Evolutionary conservation across 495 filamentous ascomycete species (phyloP), one percentile per base, ranked within the genome.

Genomic region (Penicillium cosmopolitanum): DNA sequence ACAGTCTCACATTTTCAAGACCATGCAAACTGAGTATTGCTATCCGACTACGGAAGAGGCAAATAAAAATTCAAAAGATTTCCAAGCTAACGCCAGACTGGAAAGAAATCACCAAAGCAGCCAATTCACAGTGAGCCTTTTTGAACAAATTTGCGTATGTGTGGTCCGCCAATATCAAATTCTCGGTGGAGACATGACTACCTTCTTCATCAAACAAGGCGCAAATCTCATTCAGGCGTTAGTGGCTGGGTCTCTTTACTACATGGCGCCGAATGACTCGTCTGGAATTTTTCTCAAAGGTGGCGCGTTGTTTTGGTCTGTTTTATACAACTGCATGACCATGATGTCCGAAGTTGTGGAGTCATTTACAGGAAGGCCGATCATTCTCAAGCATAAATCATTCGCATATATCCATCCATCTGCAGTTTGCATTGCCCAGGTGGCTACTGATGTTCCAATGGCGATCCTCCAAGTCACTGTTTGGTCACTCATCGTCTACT

Each of bases 401-500:
- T 92, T 91, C 68, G 86, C 86, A 25, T 87, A 91, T 63, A 91
- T 89, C 71, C 83, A 89, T 10, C 90, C 90, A 3, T 82, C 87
- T 4, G 89, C 90, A 7, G 87, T 86, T 46, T 86, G 84, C 25
- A 77, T 95, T 34, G 89, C 88, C 0, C 83, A 90, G 47, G 87
- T 88, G 2, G 74, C 87, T 10, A 81, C 87, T 9, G 91, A 95
- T 60, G 68, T 90, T 8, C 89, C 89, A 0, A 72, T 91, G 1
- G 73, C 88, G 3, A 59, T 89, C 15, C 69, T 85, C 50, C 87
- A 91, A 58, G 80, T 87, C 5, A 64, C 80, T 34, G 74, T 90
- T n/a, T 93, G 91, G 67, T 75, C 83, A 40, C 60, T 91, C 28
- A 82, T 92, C 21, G 72, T 92, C 4, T 94, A 92, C 76, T 93